Evolutionary conservation across 2,329 filamentous ascomycete genomes (phyloP), one percentile per base, ranked within the genome.

Genomic region (Cladosporium phlei): DNA sequence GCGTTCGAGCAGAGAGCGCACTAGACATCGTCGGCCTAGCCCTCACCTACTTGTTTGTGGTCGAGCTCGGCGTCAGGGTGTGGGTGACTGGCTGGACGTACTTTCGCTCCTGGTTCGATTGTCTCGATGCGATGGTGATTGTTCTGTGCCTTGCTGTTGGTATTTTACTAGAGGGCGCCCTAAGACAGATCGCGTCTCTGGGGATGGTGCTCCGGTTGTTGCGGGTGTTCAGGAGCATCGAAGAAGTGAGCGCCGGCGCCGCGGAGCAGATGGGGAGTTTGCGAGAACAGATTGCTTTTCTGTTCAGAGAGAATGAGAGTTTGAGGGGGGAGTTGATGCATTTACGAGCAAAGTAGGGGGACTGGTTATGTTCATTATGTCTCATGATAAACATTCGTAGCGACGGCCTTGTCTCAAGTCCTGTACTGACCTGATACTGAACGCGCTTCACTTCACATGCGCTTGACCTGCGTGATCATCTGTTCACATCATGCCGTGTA

Each of bases 181-280:
- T 79, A 5, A 78, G 82, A 62, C 78, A 85, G 58, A 78, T 83
- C 37, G 80, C 76, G 1, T 83, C 79, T 0, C 68, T 86, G n/a
- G 74, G 86, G 38, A 73, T 86, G 21, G 71, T 85, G 3, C 67
- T 86, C 34, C 78, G 83, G 44, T 69, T 86, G 3, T 85, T 82
- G 78, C 74, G 83, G 12, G 74, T 86, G 34, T 78, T 85, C 60
- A 85, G 86, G 68, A 83, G 86, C 42, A 77, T 84, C 5, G 80
- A 86, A 58, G 83, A 86, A 63, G 70, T 85, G 51, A 77, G 76
- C 22, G 72, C 82, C 5, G 80, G 79, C 7, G 80, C 80, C 1
- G 67, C 77, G 27, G 81, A 85, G 63, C 71, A 79, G 59, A 76
- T 80, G 67, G 80, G 82, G 51, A 71, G 72, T 8, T 64, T 85